Percentiles rank a stretch among this genome's conserved stretches.
These are phyloP conservation scores for Camellia sinensis DNA, from an alignment of 148 eudicot species.

Conservation along the genomic window DNA sequence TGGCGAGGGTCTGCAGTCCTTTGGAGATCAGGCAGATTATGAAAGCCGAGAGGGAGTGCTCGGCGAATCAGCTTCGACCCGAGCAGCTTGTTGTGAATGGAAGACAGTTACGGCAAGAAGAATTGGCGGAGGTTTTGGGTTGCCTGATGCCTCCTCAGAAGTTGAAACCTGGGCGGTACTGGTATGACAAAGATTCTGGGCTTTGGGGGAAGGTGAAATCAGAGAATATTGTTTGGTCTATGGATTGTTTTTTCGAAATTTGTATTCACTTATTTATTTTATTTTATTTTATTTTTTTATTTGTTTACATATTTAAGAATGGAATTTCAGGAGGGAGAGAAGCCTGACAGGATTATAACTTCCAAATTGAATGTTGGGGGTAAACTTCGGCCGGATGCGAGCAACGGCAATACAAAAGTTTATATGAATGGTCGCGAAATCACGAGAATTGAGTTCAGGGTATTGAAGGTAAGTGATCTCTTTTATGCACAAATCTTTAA, in stretches of 20 bases:
- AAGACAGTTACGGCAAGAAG: slow-evolving; percentile 25
- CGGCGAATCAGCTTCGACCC: slow-evolving; percentile 35
- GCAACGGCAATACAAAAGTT: slow-evolving; percentile 42
- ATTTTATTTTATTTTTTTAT: neutral
- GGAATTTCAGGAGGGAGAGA: slow-evolving; percentile 43
- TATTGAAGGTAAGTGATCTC: slow-evolving; percentile 28
- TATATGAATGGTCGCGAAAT: slow-evolving; percentile 46
- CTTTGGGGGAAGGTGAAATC: slow-evolving; percentile 47
- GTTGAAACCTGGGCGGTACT: slow-evolving; percentile 44
- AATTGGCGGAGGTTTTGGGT: slow-evolving; percentile 31
- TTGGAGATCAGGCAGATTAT: slow-evolving; percentile 33
- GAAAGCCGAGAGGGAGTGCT: slow-evolving; percentile 40
- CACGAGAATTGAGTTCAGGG: slow-evolving; percentile 38
- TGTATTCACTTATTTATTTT: neutral
- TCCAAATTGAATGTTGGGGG: slow-evolving; percentile 40
- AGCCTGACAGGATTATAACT: slow-evolving; percentile 37
- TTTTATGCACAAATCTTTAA: neutral
- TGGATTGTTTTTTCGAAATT: neutral
- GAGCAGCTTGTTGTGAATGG: slow-evolving; percentile 40
- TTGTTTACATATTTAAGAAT: neutral
- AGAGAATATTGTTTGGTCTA: neutral
- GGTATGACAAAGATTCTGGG: slow-evolving; percentile 48
- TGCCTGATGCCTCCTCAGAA: slow-evolving; percentile 31
- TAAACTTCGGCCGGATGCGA: slow-evolving; percentile 36
- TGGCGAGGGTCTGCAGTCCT: slow-evolving; percentile 26